Evolutionary conservation across 441 rosid genomes (phyloP).

Genomic region (Arabidopsis lyrata): DNA sequence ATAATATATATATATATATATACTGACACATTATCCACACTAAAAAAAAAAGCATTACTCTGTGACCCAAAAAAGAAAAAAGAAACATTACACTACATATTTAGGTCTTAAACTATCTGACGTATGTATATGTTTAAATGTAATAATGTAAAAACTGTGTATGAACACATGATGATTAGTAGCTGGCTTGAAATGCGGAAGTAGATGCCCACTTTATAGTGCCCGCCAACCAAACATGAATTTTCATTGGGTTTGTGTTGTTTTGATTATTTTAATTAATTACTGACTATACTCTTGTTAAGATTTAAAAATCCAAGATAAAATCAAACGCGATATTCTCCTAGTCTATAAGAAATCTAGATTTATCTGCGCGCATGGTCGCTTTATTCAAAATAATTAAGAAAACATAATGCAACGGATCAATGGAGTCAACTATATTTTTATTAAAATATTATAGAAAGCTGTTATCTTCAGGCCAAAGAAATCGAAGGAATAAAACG

Average conservation of each 20-base stretch:
- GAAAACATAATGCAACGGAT: slow-evolving; percentile 34
- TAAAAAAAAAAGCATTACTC: not conserved
- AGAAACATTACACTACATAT: not conserved
- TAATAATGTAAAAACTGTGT: not conserved
- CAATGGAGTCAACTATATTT: slow-evolving; percentile 41
- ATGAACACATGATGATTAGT: slow-evolving; percentile 46
- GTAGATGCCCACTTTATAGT: slow-evolving; percentile 46
- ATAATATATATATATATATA: too few relatives aligned
- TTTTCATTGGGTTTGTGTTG: slow-evolving; percentile 29
- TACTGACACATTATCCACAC: not conserved
- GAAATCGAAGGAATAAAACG: slow-evolving; percentile 44
- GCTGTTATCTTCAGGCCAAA: slow-evolving; percentile 44
- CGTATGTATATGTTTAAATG: not conserved
- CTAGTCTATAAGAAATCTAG: slow-evolving; percentile 44
- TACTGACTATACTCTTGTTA: slow-evolving; percentile 33
- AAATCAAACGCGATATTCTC: slow-evolving; percentile 46
- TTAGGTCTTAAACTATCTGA: not conserved
- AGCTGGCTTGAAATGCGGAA: slow-evolving; percentile 44
- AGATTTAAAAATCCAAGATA: slow-evolving; percentile 16
- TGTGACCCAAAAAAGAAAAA: too few relatives aligned
- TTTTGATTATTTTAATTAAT: slow-evolving; percentile 38
- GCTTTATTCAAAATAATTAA: slow-evolving; percentile 35
- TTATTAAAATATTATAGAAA: not conserved
- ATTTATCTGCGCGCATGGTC: slow-evolving; percentile 44
- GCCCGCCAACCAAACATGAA: slow-evolving; percentile 47